Evolutionary conservation across 1,139 yeast genomes (phyloP).

Genomic region (Debaryomycetaceae sp.): DNA sequence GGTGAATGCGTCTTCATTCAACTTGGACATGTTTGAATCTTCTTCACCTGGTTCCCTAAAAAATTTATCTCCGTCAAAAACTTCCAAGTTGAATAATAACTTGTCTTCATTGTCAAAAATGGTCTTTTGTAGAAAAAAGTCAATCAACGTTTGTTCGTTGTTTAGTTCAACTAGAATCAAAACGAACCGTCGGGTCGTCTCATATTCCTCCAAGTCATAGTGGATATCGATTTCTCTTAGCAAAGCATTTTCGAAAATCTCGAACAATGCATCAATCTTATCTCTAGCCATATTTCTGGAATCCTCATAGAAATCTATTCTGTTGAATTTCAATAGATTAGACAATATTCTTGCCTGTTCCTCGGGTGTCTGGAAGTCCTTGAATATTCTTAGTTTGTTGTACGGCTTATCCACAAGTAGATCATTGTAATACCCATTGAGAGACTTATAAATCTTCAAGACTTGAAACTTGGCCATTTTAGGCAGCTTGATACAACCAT

Average conservation of each 20-base stretch:
- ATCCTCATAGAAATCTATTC: constrained; percentile 34
- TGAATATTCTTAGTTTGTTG: constrained; percentile 46
- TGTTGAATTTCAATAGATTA: constrained; percentile 37
- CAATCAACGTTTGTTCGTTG: constrained; percentile 44
- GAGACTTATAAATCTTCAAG: constrained; percentile 36
- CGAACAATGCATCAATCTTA: constrained; percentile 56
- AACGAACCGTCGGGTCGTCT: constrained; percentile 32
- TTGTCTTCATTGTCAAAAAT: constrained; percentile 37
- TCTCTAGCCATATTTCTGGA: constrained; percentile 35
- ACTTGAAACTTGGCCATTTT: constrained; percentile 43
- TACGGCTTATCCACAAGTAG: constrained; percentile 44
- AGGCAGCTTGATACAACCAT: constrained; percentile 35
- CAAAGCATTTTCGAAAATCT: constrained; percentile 71
- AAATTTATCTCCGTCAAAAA: constrained; percentile 18
- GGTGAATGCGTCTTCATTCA: constrained; percentile 19
- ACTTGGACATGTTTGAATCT: constrained; percentile 2
- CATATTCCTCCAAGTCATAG: constrained; percentile 50
- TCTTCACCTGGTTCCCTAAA: constrained; percentile 11
- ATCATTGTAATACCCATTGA: constrained; percentile 47
- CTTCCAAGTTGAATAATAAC: constrained; percentile 29
- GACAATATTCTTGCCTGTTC: constrained; percentile 45
- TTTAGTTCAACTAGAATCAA: constrained; percentile 33
- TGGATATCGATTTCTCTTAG: constrained; percentile 66
- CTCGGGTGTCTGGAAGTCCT: constrained; percentile 44
- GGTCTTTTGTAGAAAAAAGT: constrained; percentile 44